These are phyloP conservation scores for Chrysochromulina tobinii DNA, from an alignment of 78 protist genomes.

Conservation along the genomic window DNA sequence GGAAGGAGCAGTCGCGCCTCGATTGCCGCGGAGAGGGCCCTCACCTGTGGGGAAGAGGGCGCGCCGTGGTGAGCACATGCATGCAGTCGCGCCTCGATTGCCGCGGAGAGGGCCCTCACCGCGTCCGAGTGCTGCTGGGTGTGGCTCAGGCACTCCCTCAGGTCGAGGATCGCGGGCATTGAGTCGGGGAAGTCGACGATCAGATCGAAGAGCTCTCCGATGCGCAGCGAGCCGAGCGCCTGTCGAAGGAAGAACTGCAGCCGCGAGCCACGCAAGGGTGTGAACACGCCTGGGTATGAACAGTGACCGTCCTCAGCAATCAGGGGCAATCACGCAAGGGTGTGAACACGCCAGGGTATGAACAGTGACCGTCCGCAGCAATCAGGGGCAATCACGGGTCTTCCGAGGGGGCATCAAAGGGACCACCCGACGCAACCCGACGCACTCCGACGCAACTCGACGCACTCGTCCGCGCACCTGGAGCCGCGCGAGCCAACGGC, in stretches of 20 bases:
- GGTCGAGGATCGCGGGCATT: neutral
- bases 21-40: conserved; percentile 2
- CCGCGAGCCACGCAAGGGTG: neutral
- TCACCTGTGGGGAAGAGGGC: conserved; percentile 48
- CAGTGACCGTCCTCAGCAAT: too few species aligned
- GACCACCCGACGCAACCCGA: neutral
- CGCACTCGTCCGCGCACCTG: neutral
- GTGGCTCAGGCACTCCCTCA: neutral
- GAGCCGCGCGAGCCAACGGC: neutral
- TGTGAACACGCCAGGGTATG: too few species aligned
- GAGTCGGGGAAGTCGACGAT: conserved; percentile 53
- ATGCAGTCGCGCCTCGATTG: conserved; percentile 47
- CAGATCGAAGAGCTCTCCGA: conserved; percentile 79
- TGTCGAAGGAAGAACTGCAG: conserved; percentile 57
- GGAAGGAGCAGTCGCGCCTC: conserved; percentile 67
- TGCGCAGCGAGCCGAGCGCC: conserved; percentile 60
- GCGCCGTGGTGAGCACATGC: conserved; percentile 73
- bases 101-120: neutral
- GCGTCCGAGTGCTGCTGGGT: conserved; percentile 7
- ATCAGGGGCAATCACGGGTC: too few species aligned
- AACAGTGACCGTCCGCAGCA: too few species aligned
- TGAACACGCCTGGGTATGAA: too few species aligned
- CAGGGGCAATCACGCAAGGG: too few species aligned
- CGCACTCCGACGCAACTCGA: neutral
- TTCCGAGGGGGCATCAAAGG: too few species aligned